phyloP scores from a whole-genome alignment of 2,329 filamentous ascomycete genomes.

The Septoria linicola region DNA sequence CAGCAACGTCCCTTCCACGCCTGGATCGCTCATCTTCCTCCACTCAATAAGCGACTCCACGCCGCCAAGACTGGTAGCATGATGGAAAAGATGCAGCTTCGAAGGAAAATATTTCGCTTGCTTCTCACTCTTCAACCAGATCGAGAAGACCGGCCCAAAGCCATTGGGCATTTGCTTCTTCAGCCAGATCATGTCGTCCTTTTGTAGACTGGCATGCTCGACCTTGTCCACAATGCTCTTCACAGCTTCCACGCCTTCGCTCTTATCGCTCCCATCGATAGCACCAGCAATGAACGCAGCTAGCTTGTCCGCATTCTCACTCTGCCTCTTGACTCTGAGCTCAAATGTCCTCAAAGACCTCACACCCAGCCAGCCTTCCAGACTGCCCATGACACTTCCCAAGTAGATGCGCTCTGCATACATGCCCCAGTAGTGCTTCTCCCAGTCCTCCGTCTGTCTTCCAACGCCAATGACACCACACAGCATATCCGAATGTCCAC shows the following conservation, averaged over 20 bases:
- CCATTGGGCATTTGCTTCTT: conserved; percentile 85
- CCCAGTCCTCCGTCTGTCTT: conserved; percentile 52
- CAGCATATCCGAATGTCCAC: conserved; percentile 90
- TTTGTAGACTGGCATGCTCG: conserved; percentile 78
- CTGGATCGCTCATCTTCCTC: conserved; percentile 80
- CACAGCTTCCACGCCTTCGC: conserved; percentile 48
- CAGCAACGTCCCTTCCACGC: conserved; percentile 69
- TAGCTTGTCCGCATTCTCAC: conserved; percentile 64
- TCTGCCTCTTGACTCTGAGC: conserved; percentile 76
- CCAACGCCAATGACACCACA: conserved; percentile 76
- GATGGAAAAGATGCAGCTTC: conserved; percentile 80
- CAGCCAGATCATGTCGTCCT: conserved; percentile 67
- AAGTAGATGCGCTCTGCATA: conserved; percentile 70
- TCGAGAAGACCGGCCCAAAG: conserved; percentile 82
- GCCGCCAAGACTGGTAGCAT: conserved; percentile 89
- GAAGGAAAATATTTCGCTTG: conserved; percentile 71
- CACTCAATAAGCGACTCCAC: conserved; percentile 97
- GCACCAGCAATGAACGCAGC: conserved; percentile 67
- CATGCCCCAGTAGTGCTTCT: conserved; percentile 52
- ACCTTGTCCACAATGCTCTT: conserved; percentile 60
- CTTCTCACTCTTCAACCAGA: conserved; percentile 62
- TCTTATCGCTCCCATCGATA: conserved; percentile 42
- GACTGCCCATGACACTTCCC: conserved; percentile 79
- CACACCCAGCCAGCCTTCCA: conserved; percentile 91
- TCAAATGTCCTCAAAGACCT: conserved; percentile 83